Percentiles rank a stretch among this genome's conserved stretches.
phyloP scores from a whole-genome alignment of 2,329 filamentous ascomycete species.

The Bipolaris bicolor region DNA sequence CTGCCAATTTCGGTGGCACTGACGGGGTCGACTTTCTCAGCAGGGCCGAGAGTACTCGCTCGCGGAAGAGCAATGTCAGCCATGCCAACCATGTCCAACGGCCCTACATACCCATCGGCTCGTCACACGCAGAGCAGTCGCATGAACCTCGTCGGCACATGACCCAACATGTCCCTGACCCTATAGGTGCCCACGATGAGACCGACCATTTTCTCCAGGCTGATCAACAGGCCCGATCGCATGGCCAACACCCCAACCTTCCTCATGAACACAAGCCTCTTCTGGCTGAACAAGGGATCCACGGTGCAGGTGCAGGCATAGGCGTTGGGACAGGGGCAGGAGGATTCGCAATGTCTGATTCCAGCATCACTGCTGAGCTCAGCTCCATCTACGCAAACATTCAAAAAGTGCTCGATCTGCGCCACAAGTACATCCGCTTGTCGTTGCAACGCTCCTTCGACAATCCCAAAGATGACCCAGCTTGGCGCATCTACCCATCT shows the following conservation, averaged over 20 bases:
- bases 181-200: conserved; percentile 18
- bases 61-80: conserved; percentile 48
- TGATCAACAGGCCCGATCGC: conserved; percentile 57
- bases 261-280: conserved; percentile 64
- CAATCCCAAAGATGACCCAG: conserved; percentile 83
- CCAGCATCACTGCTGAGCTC: conserved; percentile 82
- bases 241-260: conserved; percentile 58
- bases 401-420: conserved; percentile 83
- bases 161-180: conserved; percentile 21
- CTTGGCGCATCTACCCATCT: conserved; percentile 88
- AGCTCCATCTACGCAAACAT: conserved; percentile 88
- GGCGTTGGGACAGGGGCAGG: conserved; percentile 66
- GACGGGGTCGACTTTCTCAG: conserved; percentile 43
- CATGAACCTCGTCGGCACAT: conserved; percentile 32
- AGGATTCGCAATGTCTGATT: conserved; percentile 73
- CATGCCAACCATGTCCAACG: conserved; percentile 37
- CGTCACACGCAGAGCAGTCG: conserved; percentile 42
- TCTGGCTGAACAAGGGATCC: conserved; percentile 60
- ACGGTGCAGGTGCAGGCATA: conserved; percentile 64
- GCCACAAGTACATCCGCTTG: conserved; percentile 85
- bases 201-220: conserved; percentile 51
- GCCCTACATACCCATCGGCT: conserved; percentile 32
- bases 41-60: conserved; percentile 52
- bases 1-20: conserved; percentile 49
- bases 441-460: conserved; percentile 82